Conservation (phyloP, 2,329 filamentous ascomycete species). For the Rutstroemia sydowiana region DNA sequence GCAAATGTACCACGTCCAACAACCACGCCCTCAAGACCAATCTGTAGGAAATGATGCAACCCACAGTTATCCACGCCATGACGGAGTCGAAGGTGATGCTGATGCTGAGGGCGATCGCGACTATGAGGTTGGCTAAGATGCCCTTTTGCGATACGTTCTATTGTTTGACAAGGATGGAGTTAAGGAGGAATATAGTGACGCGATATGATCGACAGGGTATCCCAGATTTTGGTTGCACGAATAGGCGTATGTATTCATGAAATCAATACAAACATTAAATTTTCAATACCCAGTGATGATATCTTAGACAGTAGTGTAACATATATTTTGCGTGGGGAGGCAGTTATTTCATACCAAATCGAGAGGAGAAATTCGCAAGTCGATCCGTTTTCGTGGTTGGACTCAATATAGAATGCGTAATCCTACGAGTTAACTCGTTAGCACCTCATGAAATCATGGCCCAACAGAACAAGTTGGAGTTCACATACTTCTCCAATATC, state of each 20-base stretch:
- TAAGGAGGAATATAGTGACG: slow-evolving; percentile 3
- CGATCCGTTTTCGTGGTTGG: slow-evolving; percentile 51
- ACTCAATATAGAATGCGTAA: slow-evolving; percentile 56
- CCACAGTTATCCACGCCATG: slow-evolving; percentile 33
- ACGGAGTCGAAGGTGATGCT: slow-evolving; percentile 35
- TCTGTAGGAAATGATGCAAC: slow-evolving; percentile 31
- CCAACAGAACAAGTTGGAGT: background rate
- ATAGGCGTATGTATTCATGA: slow-evolving; percentile 3
- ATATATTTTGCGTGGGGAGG: background rate
- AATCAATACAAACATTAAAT: slow-evolving; percentile 1
- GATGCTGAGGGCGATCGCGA: slow-evolving; percentile 40
- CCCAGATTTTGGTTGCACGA: slow-evolving; percentile 2
- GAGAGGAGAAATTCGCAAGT: slow-evolving; percentile 64
- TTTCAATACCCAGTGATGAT: background rate
- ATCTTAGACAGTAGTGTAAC: background rate
- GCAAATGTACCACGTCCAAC: slow-evolving; percentile 36
- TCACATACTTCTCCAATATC: slow-evolving; percentile 77
- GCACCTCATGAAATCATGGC: background rate
- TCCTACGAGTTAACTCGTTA: slow-evolving; percentile 35
- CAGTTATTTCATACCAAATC: slow-evolving; percentile 55
- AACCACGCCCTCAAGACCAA: slow-evolving; percentile 32
- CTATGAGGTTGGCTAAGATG: slow-evolving; percentile 32
- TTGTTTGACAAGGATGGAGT: slow-evolving; percentile 8
- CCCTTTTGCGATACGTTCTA: slow-evolving; percentile 1
- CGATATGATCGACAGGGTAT: slow-evolving; percentile 1